A percentile compares a stretch with the other conserved stretches of the same genome.
Evolutionary conservation across 441 rosid species (phyloP).

Genomic region (Pelargonium citronellum): DNA sequence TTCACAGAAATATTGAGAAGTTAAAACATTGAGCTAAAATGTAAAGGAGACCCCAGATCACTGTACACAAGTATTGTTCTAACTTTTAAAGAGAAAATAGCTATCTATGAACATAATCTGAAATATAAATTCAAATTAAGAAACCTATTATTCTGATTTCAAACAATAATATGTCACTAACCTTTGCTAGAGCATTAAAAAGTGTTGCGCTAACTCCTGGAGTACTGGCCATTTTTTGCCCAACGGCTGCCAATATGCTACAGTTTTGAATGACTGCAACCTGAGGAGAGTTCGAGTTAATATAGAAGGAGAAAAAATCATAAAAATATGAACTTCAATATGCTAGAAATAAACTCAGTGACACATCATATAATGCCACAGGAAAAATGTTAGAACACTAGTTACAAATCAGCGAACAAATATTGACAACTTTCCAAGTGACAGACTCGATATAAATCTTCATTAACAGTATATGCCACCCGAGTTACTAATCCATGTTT

Average conservation of each 20-base stretch:
- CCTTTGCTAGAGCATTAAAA: conserved; percentile 93
- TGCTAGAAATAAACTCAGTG: neutral
- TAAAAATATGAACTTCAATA: neutral
- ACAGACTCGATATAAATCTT: too few species aligned
- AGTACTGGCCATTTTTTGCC: conserved; percentile 96
- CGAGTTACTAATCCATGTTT: neutral
- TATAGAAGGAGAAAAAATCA: conserved; percentile 12
- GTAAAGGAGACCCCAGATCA: neutral
- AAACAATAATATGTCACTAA: conserved; percentile 22
- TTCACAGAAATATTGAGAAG: neutral
- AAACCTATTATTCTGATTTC: neutral
- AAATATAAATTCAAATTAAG: neutral
- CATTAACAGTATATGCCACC: neutral
- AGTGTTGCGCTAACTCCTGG: conserved; percentile 94
- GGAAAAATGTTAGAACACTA: neutral
- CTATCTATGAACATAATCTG: neutral
- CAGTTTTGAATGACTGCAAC: conserved; percentile 71
- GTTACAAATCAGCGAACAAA: neutral
- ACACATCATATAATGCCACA: neutral
- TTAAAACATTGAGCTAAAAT: neutral
- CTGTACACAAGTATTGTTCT: neutral
- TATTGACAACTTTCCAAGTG: neutral
- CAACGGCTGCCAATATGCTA: conserved; percentile 89
- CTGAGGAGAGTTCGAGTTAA: conserved; percentile 28
- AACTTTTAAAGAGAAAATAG: neutral